Base-by-base conservation (phyloP, 257 asterid species). In the Gynochthodes officinalis region DNA sequence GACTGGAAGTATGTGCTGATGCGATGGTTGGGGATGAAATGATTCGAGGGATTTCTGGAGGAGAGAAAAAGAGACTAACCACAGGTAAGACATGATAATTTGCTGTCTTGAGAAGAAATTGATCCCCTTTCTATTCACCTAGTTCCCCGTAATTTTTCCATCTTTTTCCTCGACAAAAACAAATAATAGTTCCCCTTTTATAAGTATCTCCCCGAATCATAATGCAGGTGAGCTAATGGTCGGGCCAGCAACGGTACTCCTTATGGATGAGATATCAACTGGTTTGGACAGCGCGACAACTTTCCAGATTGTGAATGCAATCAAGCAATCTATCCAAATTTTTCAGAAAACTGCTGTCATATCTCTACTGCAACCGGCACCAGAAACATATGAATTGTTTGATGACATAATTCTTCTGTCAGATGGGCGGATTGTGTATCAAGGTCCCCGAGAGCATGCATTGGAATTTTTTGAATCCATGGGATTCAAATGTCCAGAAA, bases 221-320 rank as follows among this genome's bases (percentile, higher is more conserved):
- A 5, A 5, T 48, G 53, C 21, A 48, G 53, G 98, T 65, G 98
- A 92, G 75, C 85, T 92, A 91, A 57, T 92, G 78, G 97, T 92
- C 40, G 98, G 98, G 75, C 96, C 96, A 23, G 89, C 97, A 69
- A 82, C 90, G 83, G 97, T 94, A 8, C 81, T 92, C 33, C 89
- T 92, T 50, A 92, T 92, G 98, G 98, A 92, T 66, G 98, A 92
- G 87, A 90, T 92, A 81, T 90, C 98, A 8, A 92, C 96, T 15
- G 98, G 98, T 61, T 79, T 92, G 82, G 98, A 92, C 50, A 88
- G 95, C 61, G 90, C 98, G 19, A 92, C 98, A 4, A 88, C 98
- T 16, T 90, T 80, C 62, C 93, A 86, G 75, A 92, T 92, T 15
- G 95, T 90, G 70, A 89, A 92, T 71, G 88, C 96, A 1, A 84